Evolutionary conservation across 179 eudicot species (phyloP), one percentile per base, ranked within the genome.

Genomic region (Beta corolliflora): DNA sequence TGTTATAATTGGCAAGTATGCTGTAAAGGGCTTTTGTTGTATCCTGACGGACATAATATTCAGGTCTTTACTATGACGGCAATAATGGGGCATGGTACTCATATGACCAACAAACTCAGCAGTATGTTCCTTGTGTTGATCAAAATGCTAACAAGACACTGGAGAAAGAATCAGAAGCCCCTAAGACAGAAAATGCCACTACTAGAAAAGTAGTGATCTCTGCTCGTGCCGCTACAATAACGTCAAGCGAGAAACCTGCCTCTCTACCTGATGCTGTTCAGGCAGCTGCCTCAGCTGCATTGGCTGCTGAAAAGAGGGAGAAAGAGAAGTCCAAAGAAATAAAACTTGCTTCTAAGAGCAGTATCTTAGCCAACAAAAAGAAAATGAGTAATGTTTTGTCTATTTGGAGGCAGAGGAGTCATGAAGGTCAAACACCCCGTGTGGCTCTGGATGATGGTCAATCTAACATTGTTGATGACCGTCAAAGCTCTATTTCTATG

Each of bases 261-360:
- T 94, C 99, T 3, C 86, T 96, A 68, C 88, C 99, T 5, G 99
- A 92, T 81, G 98, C 98, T 77, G 95, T 96, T 80, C 97, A 94
- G 90, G 99, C 99, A 80, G 99, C 99, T 63, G 99, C 99, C 48
- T 88, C 91, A 36, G 99, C 99, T 80, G 99, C 99, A 23, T 83
- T 94, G 84, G 99, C 99, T 71, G 99, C 97, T 3, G 99, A 96
- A 84, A 96, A 94, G 90, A 91, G 90, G 87, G 99, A 96, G 85
- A 96, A 96, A 83, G 97, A 94, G 80, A 96, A 88, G 77, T 41
- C 87, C 59, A 96, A 96, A 88, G 99, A 96, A 88, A 96, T 96
- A 72, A 91, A 86, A 83, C 94, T 94, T 76, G 98, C 99, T 71
- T 94, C 98, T 23, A 96, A 96, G 88, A 96, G 96, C 87, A 94